A percentile compares a stretch with the other conserved stretches of the same genome.
These are phyloP conservation scores for Aspergillus flavus DNA, from an alignment of 2,329 filamentous ascomycete genomes.

Conservation along the genomic window DNA sequence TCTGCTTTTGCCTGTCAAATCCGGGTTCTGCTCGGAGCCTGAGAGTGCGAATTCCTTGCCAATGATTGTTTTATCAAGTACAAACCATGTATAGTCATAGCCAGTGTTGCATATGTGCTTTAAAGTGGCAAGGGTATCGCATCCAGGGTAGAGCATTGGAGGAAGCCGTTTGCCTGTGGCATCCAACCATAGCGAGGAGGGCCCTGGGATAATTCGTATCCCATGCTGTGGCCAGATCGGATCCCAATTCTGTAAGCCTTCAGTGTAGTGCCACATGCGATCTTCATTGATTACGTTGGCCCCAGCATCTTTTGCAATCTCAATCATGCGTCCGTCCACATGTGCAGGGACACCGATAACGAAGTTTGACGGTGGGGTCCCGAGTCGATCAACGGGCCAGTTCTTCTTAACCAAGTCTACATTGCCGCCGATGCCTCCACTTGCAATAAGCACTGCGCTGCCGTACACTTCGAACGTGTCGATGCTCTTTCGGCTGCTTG, in stretches of 20 bases:
- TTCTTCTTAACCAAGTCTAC: background rate
- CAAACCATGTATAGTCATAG: background rate
- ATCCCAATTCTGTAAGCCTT: background rate
- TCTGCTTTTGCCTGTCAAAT: background rate
- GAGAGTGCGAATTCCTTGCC: background rate
- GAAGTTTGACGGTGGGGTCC: background rate
- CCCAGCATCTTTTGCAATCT: background rate
- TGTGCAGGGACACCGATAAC: background rate
- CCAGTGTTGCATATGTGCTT: background rate
- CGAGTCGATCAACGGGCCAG: background rate
- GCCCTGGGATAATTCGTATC: background rate
- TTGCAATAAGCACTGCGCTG: background rate
- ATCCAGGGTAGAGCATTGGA: background rate
- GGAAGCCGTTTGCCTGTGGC: background rate
- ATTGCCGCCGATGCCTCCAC: background rate
- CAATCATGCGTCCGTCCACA: background rate
- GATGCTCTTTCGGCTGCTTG: background rate
- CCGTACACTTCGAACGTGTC: background rate
- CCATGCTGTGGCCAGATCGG: background rate
- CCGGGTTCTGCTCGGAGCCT: background rate
- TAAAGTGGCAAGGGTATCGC: background rate
- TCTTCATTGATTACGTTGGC: background rate
- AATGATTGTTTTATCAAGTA: background rate
- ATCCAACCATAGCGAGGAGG: background rate
- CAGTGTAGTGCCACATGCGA: background rate